A percentile compares a stretch with the other conserved stretches of the same genome.
These are phyloP conservation scores for Neoconidiobolus thromboides DNA, from an alignment of 371 early-diverging fungal genomes.

Conservation along the genomic window DNA sequence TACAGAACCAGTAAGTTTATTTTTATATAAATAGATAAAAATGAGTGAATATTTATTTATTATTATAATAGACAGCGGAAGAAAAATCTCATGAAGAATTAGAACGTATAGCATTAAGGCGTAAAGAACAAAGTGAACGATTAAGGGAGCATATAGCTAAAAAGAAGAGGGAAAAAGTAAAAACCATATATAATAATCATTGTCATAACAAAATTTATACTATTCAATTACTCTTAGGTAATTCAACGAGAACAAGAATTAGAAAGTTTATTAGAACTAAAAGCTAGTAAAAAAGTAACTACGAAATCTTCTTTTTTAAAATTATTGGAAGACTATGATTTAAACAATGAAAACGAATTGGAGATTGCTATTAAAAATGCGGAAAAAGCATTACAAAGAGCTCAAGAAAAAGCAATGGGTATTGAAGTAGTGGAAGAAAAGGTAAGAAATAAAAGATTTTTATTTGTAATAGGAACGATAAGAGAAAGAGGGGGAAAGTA, in stretches of 20 bases:
- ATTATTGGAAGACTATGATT: constrained; percentile 36
- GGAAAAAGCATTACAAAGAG: constrained; percentile 42
- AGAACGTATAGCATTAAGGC: constrained; percentile 42
- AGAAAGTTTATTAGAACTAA: constrained; percentile 1
- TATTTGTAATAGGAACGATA: constrained; percentile 10
- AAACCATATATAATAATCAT: too few species aligned
- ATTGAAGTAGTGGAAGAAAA: constrained; percentile 54
- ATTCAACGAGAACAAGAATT: constrained; percentile 2
- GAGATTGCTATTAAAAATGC: constrained; percentile 45
- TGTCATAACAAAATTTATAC: background rate
- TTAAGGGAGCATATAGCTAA: constrained; percentile 62
- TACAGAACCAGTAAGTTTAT: constrained; percentile 23
- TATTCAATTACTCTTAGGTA: background rate
- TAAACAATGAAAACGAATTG: constrained; percentile 51
- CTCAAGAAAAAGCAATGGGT: constrained; percentile 59
- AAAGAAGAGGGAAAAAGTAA: constrained; percentile 58
- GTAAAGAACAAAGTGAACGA: constrained; percentile 48
- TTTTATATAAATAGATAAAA: background rate
- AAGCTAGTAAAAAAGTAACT: constrained; percentile 4
- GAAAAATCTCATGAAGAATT: constrained; percentile 64
- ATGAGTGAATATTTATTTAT: background rate
- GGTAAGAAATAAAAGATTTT: constrained; percentile 4
- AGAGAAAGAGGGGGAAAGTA: background rate
- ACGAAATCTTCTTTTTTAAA: constrained; percentile 8
- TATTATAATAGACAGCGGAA: constrained; percentile 21